A percentile compares a stretch with the other conserved stretches of the same genome.
Evolutionary conservation across 2,329 filamentous ascomycete genomes (phyloP).

Genomic region (Akanthomyces muscarius): DNA sequence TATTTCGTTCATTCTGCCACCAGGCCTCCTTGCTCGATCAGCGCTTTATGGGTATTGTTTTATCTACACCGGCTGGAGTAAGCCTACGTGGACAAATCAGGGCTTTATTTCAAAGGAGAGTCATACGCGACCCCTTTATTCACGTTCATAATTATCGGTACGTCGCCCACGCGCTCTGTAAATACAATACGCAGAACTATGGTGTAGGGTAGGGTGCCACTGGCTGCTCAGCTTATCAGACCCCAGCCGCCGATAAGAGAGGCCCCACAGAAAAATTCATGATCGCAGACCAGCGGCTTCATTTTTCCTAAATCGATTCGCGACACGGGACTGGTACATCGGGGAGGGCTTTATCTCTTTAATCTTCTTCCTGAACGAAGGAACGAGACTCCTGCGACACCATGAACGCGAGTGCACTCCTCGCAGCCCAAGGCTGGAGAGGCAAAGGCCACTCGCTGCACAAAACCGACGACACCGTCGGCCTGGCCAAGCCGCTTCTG

Average conservation of each 20-base stretch:
- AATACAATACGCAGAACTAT: too few relatives aligned
- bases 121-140: too few relatives aligned
- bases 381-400: background rate
- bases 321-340: background rate
- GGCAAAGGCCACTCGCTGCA: conserved; percentile 87
- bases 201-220: conserved; percentile 9
- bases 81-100: too few relatives aligned
- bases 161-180: background rate
- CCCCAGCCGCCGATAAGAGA: conserved; percentile 25
- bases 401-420: conserved; percentile 83
- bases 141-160: too few relatives aligned
- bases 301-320: background rate
- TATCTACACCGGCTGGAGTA: too few relatives aligned
- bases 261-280: conserved; percentile 29
- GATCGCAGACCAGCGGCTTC: background rate
- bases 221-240: background rate
- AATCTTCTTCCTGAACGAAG: background rate
- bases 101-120: too few relatives aligned
- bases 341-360: background rate
- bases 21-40: too few relatives aligned
- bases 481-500: conserved; percentile 78
- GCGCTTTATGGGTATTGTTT: too few relatives aligned
- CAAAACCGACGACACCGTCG: conserved; percentile 64
- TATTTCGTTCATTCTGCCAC: too few relatives aligned
- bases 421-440: conserved; percentile 84